Base-by-base conservation (phyloP, 1,284 basidiomycete species). In the Rhizoctonia solani region DNA sequence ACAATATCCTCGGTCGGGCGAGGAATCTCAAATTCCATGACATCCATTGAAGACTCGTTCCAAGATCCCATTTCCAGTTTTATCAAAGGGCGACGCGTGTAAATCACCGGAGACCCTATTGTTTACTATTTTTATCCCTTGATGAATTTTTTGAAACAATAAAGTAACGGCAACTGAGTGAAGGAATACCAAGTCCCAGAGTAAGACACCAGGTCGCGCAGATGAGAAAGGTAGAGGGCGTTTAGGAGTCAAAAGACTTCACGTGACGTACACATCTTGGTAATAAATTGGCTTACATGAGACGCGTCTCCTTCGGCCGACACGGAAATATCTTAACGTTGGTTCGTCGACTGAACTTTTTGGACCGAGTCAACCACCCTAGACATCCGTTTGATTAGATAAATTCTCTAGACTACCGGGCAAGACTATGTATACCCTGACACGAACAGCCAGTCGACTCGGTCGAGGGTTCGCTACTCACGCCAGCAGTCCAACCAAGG, bases 401-500 rank as follows among this genome's bases (percentile, higher is more conserved):
- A 19, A 21, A 39, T 30, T 50, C 25, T 11, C 19, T 53, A 19
- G 11, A 49, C 46, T 21, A 13, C 50, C 5, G 11, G 39, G 11
- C 46, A 25, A 14, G 37, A 25, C 39, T 16, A 65, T 65, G 61
- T 54, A 65, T 16, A 65, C 61, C 39, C 25, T 65, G 29, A 65
- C 61, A 13, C 39, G 61, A 13, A 34, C 11, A 34, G 61, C 61
- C 9, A 65, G 61, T 34, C 61, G 61, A 23, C 61, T 49, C 23
- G 61, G 49, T 30, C 32, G 32, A 11, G 32, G 32, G 11, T 65
- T 71, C 29, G 71, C 68, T 1, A 69, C 68, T 4, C 53, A 67
- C 25, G 78, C 81, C 14, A 71, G 80, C 3, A 72, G 81, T 3
- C 72, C 77, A 9, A 83, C 87, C 72, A 90, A 88, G 75, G 83